Conservation (phyloP, 371 early-diverging fungal species). For the Mortierella sp. region DNA sequence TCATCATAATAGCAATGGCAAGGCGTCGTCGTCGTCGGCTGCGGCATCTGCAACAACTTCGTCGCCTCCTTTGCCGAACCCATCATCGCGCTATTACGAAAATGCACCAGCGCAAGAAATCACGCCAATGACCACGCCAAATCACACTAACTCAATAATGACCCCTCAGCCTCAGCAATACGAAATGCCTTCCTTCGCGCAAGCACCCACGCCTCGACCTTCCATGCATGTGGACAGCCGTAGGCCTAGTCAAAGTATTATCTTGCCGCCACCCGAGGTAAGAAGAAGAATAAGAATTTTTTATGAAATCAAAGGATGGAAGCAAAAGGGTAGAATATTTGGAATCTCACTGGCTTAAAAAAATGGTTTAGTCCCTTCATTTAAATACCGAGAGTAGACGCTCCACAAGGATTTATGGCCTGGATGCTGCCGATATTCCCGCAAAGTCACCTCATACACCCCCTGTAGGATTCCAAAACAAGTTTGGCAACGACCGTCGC, state of each 20-base stretch:
- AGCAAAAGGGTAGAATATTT: too few species aligned
- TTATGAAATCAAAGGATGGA: too few species aligned
- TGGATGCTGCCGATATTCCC: constrained; percentile 42
- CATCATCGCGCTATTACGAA: not conserved
- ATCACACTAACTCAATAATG: constrained; percentile 14
- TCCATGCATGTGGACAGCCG: constrained; percentile 28
- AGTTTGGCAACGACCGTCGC: too few species aligned
- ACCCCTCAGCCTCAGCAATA: constrained; percentile 7
- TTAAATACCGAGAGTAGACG: constrained; percentile 14
- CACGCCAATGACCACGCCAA: not conserved
- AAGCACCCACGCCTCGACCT: constrained; percentile 8
- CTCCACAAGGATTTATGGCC: constrained; percentile 36
- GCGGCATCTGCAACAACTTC: not conserved
- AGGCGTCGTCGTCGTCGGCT: constrained; percentile 1
- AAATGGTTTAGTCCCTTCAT: too few species aligned
- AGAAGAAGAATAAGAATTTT: not conserved
- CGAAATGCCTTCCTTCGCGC: constrained; percentile 4
- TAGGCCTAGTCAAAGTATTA: constrained; percentile 27
- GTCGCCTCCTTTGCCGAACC: not conserved
- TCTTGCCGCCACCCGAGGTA: constrained; percentile 40
- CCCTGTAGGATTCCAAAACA: too few species aligned
- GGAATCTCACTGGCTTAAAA: too few species aligned
- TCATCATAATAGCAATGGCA: too few species aligned
- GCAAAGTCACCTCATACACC: constrained; percentile 19
- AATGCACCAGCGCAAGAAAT: not conserved